Conservation (phyloP, 1,139 yeast species). For the Diutina catenulata region DNA sequence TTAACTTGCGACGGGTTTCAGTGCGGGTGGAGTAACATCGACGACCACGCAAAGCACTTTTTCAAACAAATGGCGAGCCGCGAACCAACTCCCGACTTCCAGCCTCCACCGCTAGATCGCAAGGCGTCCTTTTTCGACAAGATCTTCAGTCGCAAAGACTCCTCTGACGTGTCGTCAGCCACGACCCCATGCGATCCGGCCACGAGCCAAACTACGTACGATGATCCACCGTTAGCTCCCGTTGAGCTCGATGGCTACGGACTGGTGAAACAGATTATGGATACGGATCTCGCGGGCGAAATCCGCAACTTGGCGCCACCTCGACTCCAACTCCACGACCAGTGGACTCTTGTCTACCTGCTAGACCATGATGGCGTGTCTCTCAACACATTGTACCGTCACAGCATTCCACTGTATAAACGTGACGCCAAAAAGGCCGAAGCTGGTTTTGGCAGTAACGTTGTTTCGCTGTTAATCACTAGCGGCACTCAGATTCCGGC, state of each 20-base stretch:
- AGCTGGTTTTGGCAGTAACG: slow-evolving; percentile 26
- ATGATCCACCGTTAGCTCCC: background rate
- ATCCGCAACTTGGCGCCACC: slow-evolving; percentile 65
- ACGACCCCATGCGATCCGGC: background rate
- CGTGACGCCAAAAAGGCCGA: slow-evolving; percentile 10
- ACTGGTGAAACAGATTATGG: slow-evolving; percentile 15
- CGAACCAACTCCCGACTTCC: background rate
- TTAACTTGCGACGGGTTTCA: slow-evolving; percentile 3
- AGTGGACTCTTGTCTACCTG: slow-evolving; percentile 73
- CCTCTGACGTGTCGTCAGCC: background rate
- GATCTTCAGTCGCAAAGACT: background rate
- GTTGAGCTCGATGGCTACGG: background rate
- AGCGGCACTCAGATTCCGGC: slow-evolving; percentile 12
- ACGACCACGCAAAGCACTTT: background rate
- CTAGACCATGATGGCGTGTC: slow-evolving; percentile 91
- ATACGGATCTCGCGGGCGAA: slow-evolving; percentile 55
- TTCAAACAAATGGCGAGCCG: background rate
- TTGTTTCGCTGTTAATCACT: slow-evolving; percentile 21
- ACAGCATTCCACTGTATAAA: slow-evolving; percentile 17
- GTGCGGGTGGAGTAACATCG: slow-evolving; percentile 4
- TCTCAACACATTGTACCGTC: slow-evolving; percentile 56
- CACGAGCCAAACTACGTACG: background rate
- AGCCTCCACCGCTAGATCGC: background rate
- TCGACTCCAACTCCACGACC: slow-evolving; percentile 60
- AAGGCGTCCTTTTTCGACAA: background rate